Conservation (phyloP, 106 monocot species). For the Dendrobium catenatum region DNA sequence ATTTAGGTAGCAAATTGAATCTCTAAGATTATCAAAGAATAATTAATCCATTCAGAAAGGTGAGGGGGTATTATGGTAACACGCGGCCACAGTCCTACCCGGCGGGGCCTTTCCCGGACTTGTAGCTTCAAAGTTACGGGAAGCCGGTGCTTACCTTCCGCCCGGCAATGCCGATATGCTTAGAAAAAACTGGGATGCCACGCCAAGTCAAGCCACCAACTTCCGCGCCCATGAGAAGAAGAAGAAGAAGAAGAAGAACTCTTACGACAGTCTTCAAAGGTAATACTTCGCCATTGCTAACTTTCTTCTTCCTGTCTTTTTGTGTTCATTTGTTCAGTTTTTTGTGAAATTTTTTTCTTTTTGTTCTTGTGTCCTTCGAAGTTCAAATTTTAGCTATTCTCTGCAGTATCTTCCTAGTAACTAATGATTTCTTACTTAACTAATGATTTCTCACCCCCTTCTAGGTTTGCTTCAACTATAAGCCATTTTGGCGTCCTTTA, state of each 20-base stretch:
- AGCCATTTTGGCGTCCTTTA: neutral
- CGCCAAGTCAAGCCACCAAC: neutral
- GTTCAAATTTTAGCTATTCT: neutral
- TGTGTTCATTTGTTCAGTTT: neutral
- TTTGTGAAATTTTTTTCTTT: neutral
- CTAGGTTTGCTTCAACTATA: too few species aligned
- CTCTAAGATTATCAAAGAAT: too few species aligned
- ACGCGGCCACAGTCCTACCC: too few species aligned
- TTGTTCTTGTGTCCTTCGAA: neutral
- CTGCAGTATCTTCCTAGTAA: neutral
- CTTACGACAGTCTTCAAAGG: neutral
- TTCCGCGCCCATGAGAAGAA: neutral
- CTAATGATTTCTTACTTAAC: neutral
- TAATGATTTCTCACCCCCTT: too few species aligned
- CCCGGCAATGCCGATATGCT: conserved; percentile 1
- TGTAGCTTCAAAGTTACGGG: conserved; percentile 26
- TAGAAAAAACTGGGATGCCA: neutral
- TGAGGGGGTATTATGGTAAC: too few species aligned
- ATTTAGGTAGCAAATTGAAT: too few species aligned
- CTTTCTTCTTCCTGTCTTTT: neutral
- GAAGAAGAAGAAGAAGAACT: neutral
- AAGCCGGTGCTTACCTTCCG: conserved; percentile 8
- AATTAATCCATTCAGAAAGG: too few species aligned
- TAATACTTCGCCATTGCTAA: neutral
- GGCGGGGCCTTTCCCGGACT: conserved; percentile 10